Base-by-base conservation (phyloP, 352 stramenopile species). In the Phytophthora fragariaefolia region DNA sequence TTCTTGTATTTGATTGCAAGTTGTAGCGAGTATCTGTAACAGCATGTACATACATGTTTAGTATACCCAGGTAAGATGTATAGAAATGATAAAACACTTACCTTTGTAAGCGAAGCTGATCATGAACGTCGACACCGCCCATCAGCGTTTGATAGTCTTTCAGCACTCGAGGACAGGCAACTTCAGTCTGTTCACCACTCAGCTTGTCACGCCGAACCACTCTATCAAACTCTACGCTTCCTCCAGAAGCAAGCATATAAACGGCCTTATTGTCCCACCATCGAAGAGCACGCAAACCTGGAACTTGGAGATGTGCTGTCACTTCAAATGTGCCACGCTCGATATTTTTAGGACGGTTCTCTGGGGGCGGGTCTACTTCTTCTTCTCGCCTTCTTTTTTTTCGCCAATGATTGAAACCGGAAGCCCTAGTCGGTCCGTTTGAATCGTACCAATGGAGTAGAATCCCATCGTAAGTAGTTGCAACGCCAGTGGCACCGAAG, bases 1-100 rank as follows among this genome's bases (percentile, higher is more conserved):
- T 57, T 68, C 46, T 52, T 57, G 51, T 68, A 62, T 27, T 62
- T 68, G 22, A 69, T 62, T 1, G 20, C 43, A n/a, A 63, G 22
- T 20, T 69, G 51, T 4, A 58, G n/a, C 9, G 61, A 69, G 46
- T 63, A 63, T 17, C 52, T 69, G n/a, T 32, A 47, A n/a, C 2
- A 53, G 22, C 42, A 36, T 63, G 53, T 55, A 58, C 17, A 50
- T 55, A 58, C 45, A 52, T 1, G 26, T 48, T 58, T 30, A 58
- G 47, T 26, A 27, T 40, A 20, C 12, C n/a, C 1, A 15, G 9
- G 24, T 40, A 54, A 54, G 5, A 5, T 54, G 47, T 54, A 54
- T 23, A 43, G 42, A 38, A 6, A 43, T n/a, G 2, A n/a, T 43
- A 26, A 13, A 24, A 20, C 2, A 58, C 38, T 52, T 58, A n/a